These are phyloP conservation scores for Dendrostoma leiphaemia DNA, from an alignment of 2,329 filamentous ascomycete species.

Conservation along the genomic window DNA sequence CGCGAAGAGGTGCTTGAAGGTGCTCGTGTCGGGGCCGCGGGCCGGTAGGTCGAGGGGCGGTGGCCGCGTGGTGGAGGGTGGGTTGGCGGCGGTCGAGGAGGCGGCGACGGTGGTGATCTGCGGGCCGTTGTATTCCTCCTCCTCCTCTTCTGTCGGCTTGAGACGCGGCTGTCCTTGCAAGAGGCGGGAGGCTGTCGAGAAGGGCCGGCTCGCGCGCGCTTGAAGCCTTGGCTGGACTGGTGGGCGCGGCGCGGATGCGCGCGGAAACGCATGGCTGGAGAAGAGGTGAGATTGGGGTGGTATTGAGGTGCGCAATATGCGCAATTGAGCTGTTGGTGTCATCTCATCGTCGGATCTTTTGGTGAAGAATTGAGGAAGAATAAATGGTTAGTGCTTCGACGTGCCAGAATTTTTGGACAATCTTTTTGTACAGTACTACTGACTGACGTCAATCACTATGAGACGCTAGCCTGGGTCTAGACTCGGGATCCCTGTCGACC, in stretches of 20 bases:
- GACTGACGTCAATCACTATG: constrained; percentile 19
- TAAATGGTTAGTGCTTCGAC: background rate
- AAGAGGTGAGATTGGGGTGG: background rate
- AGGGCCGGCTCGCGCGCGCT: background rate
- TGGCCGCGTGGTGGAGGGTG: constrained; percentile 70
- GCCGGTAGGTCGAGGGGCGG: constrained; percentile 64
- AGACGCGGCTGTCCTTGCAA: background rate
- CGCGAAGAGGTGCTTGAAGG: constrained; percentile 53
- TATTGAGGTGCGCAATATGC: constrained; percentile 18
- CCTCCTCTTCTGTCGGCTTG: background rate
- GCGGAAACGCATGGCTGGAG: background rate
- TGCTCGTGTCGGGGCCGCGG: constrained; percentile 43
- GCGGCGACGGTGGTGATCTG: background rate
- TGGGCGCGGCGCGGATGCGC: background rate
- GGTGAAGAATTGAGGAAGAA: background rate
- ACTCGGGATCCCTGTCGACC: background rate
- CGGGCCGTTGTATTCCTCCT: background rate
- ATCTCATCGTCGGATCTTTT: constrained; percentile 18
- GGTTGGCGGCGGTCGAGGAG: constrained; percentile 48
- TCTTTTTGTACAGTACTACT: too few species aligned
- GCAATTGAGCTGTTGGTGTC: constrained; percentile 20
- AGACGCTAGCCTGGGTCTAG: background rate
- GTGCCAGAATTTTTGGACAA: background rate
- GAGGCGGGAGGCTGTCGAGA: background rate
- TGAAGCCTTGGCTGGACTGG: background rate